These are phyloP conservation scores for Cryptococcus sp. DNA, from an alignment of 1,284 basidiomycete species.

Conservation along the genomic window DNA sequence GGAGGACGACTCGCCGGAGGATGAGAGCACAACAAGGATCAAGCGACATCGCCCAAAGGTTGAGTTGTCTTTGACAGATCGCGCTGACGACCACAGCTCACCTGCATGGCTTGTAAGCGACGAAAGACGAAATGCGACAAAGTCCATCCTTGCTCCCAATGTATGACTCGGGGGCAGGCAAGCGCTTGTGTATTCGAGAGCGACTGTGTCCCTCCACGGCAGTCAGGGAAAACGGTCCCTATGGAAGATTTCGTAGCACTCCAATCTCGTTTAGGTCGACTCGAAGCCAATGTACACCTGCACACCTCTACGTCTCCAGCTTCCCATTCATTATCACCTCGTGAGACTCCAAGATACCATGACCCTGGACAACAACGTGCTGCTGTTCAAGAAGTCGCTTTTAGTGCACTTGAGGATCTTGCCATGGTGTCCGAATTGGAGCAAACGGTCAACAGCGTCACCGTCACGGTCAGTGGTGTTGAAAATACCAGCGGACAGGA, in stretches of 20 bases:
- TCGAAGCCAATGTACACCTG: too few species aligned
- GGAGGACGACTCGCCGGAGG: neutral
- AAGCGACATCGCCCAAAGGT: neutral
- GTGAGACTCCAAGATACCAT: too few species aligned
- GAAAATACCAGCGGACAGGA: neutral
- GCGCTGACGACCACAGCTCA: neutral
- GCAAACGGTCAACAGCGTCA: neutral
- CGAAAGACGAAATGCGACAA: constrained; percentile 1
- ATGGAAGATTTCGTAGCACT: too few species aligned
- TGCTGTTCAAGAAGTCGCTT: neutral
- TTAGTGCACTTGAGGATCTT: neutral
- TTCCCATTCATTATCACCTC: too few species aligned
- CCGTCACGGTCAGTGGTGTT: neutral
- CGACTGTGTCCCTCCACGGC: neutral
- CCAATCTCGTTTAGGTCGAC: too few species aligned
- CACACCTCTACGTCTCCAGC: too few species aligned
- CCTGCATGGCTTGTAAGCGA: neutral
- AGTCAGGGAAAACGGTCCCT: too few species aligned
- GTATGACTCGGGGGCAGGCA: neutral
- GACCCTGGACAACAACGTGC: neutral
- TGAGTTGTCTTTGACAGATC: neutral
- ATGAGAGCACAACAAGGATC: neutral
- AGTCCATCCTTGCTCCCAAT: neutral
- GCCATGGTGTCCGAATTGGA: neutral
- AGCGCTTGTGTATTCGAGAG: neutral